Evolutionary conservation across 1,284 basidiomycete species (phyloP).

Genomic region (Ceratobasidium sp.): DNA sequence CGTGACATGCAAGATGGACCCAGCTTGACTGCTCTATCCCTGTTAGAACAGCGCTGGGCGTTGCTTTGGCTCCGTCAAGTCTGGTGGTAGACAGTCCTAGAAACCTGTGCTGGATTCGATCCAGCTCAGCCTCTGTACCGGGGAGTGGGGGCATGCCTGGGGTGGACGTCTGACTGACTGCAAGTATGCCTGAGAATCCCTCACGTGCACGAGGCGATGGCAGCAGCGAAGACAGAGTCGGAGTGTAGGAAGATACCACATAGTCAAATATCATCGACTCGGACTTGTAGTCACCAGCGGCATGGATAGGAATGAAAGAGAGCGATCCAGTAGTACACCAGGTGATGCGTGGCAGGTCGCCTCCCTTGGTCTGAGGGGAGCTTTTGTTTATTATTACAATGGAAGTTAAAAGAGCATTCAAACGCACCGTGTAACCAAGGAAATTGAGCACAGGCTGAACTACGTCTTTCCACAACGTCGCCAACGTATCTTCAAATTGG

Average conservation of each 20-base stretch:
- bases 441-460: not conserved
- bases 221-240: not conserved
- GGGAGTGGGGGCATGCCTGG: not conserved
- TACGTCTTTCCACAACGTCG: not conserved
- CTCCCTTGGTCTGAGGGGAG: too few relatives aligned
- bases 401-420: not conserved
- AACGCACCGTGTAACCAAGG: not conserved
- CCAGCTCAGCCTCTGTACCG: not conserved
- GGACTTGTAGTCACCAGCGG: not conserved
- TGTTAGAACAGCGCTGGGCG: not conserved
- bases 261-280: not conserved
- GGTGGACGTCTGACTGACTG: not conserved
- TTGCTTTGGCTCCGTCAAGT: not conserved
- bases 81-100: not conserved
- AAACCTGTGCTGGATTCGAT: not conserved
- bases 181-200: not conserved
- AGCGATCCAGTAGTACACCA: conserved; percentile 6
- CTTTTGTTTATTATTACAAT: not conserved
- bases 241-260: not conserved
- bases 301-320: not conserved
- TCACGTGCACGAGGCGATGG: not conserved
- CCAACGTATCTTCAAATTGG: not conserved
- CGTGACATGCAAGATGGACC: conserved; percentile 41
- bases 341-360: not conserved
- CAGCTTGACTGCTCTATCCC: conserved; percentile 9